Evolutionary conservation across 495 filamentous ascomycete genomes (phyloP).

Genomic region (Parathielavia appendiculata): DNA sequence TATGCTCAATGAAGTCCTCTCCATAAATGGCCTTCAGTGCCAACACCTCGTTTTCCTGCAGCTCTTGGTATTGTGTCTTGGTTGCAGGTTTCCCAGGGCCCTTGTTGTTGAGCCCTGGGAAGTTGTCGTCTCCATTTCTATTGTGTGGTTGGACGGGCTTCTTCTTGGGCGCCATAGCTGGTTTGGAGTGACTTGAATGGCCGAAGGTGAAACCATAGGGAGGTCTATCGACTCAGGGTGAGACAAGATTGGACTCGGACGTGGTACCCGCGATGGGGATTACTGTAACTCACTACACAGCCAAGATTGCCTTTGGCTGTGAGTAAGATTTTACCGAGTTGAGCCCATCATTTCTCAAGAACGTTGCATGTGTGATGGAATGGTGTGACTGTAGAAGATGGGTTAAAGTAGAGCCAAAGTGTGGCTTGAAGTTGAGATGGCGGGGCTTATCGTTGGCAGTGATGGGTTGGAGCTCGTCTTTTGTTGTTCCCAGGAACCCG

Average conservation of each 20-base stretch:
- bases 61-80: constrained; percentile 69
- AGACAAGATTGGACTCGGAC: constrained; percentile 8
- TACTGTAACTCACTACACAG: constrained; percentile 20
- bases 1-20: constrained; percentile 78
- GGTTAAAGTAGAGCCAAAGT: not conserved
- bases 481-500: not conserved
- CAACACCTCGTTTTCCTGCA: constrained; percentile 82
- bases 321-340: constrained; percentile 27
- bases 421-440: constrained; percentile 8
- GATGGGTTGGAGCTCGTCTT: not conserved
- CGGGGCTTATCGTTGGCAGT: not conserved
- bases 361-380: not conserved
- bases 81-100: constrained; percentile 29
- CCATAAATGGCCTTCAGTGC: constrained; percentile 85
- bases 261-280: not conserved
- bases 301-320: constrained; percentile 21
- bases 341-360: constrained; percentile 24
- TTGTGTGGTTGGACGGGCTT: constrained; percentile 35
- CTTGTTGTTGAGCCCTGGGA: constrained; percentile 35
- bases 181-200: not conserved
- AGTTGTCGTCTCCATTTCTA: constrained; percentile 33
- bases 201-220: not conserved
- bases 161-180: constrained; percentile 46
- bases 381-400: not conserved
- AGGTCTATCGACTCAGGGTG: constrained; percentile 1